These are phyloP conservation scores for Limonomyces culmigenus DNA, from an alignment of 1,284 basidiomycete species.

Conservation along the genomic window DNA sequence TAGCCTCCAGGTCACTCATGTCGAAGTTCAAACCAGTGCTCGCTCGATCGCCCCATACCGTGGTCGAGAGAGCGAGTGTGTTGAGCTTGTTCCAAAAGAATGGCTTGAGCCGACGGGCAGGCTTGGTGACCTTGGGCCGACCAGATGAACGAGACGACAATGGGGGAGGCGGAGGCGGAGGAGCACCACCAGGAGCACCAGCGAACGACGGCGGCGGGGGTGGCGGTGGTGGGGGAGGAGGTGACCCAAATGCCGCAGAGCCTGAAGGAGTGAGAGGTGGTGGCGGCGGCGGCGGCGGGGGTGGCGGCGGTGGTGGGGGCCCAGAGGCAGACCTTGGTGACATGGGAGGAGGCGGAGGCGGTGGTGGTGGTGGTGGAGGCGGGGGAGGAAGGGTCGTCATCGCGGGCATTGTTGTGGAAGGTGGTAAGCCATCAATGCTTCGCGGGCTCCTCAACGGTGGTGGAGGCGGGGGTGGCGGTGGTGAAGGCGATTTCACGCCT, in stretches of 20 bases:
- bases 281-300: conserved; percentile 16
- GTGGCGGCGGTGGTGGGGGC: conserved; percentile 14
- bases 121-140: conserved; percentile 16
- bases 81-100: conserved; percentile 84
- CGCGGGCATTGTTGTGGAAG: no score
- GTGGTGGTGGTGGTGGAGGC: conserved; percentile 10
- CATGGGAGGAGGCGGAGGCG: conserved; percentile 4
- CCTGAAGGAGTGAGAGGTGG: conserved; percentile 12
- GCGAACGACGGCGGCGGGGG: conserved; percentile 14
- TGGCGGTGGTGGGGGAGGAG: conserved; percentile 19
- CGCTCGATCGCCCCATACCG: conserved; percentile 64
- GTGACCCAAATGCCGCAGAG: conserved; percentile 1
- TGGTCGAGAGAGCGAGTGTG: conserved; percentile 23
- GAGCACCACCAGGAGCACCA: conserved; percentile 8
- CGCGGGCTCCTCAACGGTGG: no score
- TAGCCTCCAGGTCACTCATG: conserved; percentile 56
- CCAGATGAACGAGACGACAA: conserved; percentile 12
- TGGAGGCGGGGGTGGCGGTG: conserved; percentile 7
- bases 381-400: conserved; percentile 12
- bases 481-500: conserved; percentile 3
- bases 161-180: conserved; percentile 12
- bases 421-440: no score
- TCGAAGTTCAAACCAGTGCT: conserved; percentile 26
- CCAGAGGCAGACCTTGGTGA: conserved; percentile 1
- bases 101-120: conserved; percentile 55